Evolutionary conservation across 2,329 filamentous ascomycete genomes (phyloP), one percentile per base, ranked within the genome.

Genomic region (Chaetoscypha palmicola): DNA sequence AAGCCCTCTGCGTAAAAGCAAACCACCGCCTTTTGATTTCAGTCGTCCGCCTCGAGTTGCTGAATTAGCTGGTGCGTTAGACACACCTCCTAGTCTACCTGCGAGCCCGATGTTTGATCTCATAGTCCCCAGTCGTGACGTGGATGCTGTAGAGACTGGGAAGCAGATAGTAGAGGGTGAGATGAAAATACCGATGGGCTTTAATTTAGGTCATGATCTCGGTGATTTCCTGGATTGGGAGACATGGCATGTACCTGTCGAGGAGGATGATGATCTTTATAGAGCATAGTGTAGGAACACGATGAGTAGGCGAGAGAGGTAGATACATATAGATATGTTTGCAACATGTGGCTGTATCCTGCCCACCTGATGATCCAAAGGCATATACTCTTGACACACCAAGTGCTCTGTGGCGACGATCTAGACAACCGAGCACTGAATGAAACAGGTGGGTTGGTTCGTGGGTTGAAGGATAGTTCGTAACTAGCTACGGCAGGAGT

Each of bases 221-320:
- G 73, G 72, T 1, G 76, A 79, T 48, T 80, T 77, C 52, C 55
- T 81, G 37, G 67, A 64, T 43, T 80, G 76, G 75, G 75, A 77
- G 58, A 44, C 46, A 19, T 43, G 48, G 14, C 44, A 58, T 55
- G 48, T 53, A 17, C 46, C 45, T 34, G 17, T 19, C 3, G 32
- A 34, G n/a, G 5, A n/a, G n/a, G 16, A 34, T 34, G 32, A 34
- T 19, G 32, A 34, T 34, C 9, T 31, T 11, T 31, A 31, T 31
- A 14, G 16, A 31, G 28, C 28, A n/a, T n/a, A n/a, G n/a, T n/a
- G n/a, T n/a, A n/a, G n/a, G n/a, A n/a, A n/a, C n/a, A n/a, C n/a
- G n/a, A n/a, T n/a, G n/a, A n/a, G n/a, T n/a, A n/a, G n/a, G n/a
- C n/a, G n/a, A n/a, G n/a, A n/a, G n/a, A n/a, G n/a, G n/a, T n/a